Base-by-base conservation (phyloP, 2,329 filamentous ascomycete genomes). In the Scorias spongiosa region DNA sequence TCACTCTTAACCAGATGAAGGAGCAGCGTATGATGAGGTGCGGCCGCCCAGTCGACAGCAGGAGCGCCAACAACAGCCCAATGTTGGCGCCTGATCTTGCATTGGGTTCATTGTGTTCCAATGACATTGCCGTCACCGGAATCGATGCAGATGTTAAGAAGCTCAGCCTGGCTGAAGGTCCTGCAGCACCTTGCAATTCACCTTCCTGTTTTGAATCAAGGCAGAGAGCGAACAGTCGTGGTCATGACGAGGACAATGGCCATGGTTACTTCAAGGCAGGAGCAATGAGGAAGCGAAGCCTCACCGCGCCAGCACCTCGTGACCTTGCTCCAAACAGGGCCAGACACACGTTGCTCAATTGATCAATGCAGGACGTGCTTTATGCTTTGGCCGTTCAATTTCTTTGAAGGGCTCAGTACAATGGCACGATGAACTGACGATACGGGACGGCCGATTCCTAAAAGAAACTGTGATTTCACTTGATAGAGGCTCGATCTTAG, bases 1-100 rank as follows among this genome's bases (percentile, higher is more conserved):
- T 50, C 43, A 56, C 54, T 2, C 39, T 53, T 37, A 46, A 50
- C 30, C 54, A 56, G 42, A 32, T 56, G 26, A 48, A 51, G 29
- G 12, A 36, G 12, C 32, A 36, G 9, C 4, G 15, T 12, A 12
- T 9, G 32, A 9, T 12, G 32, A 12, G 15, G 11, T 12, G 3
- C 12, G 15, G 12, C 9, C 32, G 12, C 15, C 12, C 32, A 5
- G 32, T 15, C 9, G 32, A 36, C 9, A 12, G 32, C 32, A 36
- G 15, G 32, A 36, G 32, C 9, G 32, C 32, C 11, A 36, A 36
- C 32, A 12, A 15, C 32, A 36, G 32, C 15, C 32, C 32, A 9
- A 36, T 15, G 32, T 5, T 36, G 32, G 32, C 32, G 15, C 32
- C 32, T 36, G 32, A 36, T 5, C 32, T 36, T 5, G 32, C 32